Evolutionary conservation across 768 basidiomycete genomes (phyloP).

Genomic region (Phlegmacium glaucopus): DNA sequence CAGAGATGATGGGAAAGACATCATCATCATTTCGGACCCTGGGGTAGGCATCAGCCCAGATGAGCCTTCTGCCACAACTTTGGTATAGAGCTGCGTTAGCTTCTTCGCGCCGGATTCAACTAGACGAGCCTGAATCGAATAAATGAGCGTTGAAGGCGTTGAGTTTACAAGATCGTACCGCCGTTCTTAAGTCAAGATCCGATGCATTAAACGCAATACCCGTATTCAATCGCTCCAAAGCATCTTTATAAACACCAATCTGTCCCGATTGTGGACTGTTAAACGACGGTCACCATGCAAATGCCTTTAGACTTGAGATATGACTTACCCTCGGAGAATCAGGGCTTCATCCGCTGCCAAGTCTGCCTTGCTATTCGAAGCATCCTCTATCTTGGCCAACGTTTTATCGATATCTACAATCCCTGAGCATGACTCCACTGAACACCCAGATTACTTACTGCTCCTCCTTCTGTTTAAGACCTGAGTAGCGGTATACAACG

Average conservation of each 20-base stretch:
- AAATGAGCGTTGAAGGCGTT: background rate
- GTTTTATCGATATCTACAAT: conserved; percentile 75
- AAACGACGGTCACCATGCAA: background rate
- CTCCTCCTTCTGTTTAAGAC: conserved; percentile 65
- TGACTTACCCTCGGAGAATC: conserved; percentile 66
- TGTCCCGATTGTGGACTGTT: conserved; percentile 69
- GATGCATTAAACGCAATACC: conserved; percentile 73
- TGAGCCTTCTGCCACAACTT: conserved; percentile 82
- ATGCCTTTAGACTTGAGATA: background rate
- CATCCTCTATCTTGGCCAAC: conserved; percentile 72
- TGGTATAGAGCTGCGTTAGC: conserved; percentile 78
- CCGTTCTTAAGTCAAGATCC: conserved; percentile 52
- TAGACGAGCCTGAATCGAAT: conserved; percentile 49
- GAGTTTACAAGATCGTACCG: conserved; percentile 34
- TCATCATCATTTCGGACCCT: conserved; percentile 50
- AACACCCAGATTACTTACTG: conserved; percentile 44
- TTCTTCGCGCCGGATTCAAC: conserved; percentile 84
- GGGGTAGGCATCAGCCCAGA: conserved; percentile 68
- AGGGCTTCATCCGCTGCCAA: conserved; percentile 75
- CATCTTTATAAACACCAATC: conserved; percentile 63
- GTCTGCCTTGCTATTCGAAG: conserved; percentile 72
- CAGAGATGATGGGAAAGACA: conserved; percentile 53
- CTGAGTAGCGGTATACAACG: conserved; percentile 78
- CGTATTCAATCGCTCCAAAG: conserved; percentile 73
- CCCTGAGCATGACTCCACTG: background rate